Percentiles rank a stretch among this genome's conserved stretches.
These are phyloP conservation scores for Penicillium hordei DNA, from an alignment of 2,329 filamentous ascomycete genomes.

Conservation along the genomic window DNA sequence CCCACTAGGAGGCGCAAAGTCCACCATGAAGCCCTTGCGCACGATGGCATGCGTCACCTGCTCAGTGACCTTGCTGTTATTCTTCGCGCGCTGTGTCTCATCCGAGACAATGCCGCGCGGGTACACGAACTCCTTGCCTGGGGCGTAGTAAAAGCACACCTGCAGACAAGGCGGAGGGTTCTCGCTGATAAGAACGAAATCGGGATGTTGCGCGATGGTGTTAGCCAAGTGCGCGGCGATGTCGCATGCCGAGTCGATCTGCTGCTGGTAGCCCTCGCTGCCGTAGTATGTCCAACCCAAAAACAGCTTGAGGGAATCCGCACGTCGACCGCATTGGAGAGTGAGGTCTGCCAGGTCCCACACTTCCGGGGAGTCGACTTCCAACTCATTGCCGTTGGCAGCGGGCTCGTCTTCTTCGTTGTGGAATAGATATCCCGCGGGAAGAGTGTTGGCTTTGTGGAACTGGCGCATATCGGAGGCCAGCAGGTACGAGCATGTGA, in stretches of 20 bases:
- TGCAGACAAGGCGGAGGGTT: slow-evolving; percentile 85
- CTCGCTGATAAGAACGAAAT: slow-evolving; percentile 71
- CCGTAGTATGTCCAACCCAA: slow-evolving; percentile 91
- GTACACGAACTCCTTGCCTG: slow-evolving; percentile 52
- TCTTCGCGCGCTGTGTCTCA: slow-evolving; percentile 41
- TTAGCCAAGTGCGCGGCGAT: slow-evolving; percentile 68
- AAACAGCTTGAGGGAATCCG: slow-evolving; percentile 83
- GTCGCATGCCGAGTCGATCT: slow-evolving; percentile 71
- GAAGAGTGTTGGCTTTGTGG: slow-evolving; percentile 79
- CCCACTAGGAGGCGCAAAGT: slow-evolving; percentile 57
- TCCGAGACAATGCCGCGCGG: slow-evolving; percentile 31
- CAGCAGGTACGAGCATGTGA: slow-evolving; percentile 88
- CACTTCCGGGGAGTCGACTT: slow-evolving; percentile 54
- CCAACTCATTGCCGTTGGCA: slow-evolving; percentile 27
- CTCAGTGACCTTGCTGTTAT: slow-evolving; percentile 58
- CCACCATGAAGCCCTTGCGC: slow-evolving; percentile 66
- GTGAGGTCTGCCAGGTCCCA: slow-evolving; percentile 93
- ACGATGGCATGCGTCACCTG: slow-evolving; percentile 57
- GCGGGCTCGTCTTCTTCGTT: slow-evolving; percentile 45
- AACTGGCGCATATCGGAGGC: slow-evolving; percentile 73
- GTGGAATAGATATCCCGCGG: slow-evolving; percentile 84
- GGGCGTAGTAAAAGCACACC: slow-evolving; percentile 88
- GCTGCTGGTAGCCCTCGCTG: slow-evolving; percentile 65
- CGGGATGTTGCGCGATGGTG: slow-evolving; percentile 54
- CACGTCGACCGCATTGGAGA: slow-evolving; percentile 85